Percentiles rank a stretch among this genome's conserved stretches.
Evolutionary conservation across 2,329 filamentous ascomycete genomes (phyloP).

Genomic region (Arthrobotrys entomopaga): DNA sequence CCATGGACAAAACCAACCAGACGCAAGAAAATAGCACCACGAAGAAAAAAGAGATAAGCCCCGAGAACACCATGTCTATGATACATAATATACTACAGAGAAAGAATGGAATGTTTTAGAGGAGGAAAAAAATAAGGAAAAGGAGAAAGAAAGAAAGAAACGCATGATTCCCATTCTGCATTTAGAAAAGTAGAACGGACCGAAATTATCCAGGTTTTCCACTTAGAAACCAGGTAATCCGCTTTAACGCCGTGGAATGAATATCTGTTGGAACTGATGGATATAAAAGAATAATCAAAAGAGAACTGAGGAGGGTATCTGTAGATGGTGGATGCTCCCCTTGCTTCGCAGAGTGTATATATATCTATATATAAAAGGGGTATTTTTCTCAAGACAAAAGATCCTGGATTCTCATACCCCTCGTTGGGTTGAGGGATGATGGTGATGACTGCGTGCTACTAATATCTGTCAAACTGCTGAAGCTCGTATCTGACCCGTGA

Average conservation of each 20-base stretch:
- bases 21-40: slow-evolving; percentile 15
- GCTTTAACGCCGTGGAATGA: slow-evolving; percentile 17
- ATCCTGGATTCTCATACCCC: slow-evolving; percentile 45
- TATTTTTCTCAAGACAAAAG: slow-evolving; percentile 22
- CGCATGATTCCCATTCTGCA: not conserved
- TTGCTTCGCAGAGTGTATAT: too few species aligned
- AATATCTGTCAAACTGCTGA: slow-evolving; percentile 42
- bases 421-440: slow-evolving; percentile 29
- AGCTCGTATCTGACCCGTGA: slow-evolving; percentile 50
- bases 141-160: not conserved
- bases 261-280: not conserved
- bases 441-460: slow-evolving; percentile 25
- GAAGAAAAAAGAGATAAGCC: not conserved
- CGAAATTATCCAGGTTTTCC: slow-evolving; percentile 3
- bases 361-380: not conserved
- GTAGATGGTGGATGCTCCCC: not conserved
- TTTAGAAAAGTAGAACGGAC: not conserved
- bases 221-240: not conserved
- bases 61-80: slow-evolving; percentile 46
- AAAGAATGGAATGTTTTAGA: slow-evolving; percentile 17
- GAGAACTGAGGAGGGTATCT: not conserved
- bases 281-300: not conserved
- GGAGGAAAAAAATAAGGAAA: slow-evolving; percentile 23
- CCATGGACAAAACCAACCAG: slow-evolving; percentile 13
- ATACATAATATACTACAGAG: slow-evolving; percentile 35